These are phyloP conservation scores for Aspergillus persii DNA, from an alignment of 2,329 filamentous ascomycete species.

Conservation along the genomic window DNA sequence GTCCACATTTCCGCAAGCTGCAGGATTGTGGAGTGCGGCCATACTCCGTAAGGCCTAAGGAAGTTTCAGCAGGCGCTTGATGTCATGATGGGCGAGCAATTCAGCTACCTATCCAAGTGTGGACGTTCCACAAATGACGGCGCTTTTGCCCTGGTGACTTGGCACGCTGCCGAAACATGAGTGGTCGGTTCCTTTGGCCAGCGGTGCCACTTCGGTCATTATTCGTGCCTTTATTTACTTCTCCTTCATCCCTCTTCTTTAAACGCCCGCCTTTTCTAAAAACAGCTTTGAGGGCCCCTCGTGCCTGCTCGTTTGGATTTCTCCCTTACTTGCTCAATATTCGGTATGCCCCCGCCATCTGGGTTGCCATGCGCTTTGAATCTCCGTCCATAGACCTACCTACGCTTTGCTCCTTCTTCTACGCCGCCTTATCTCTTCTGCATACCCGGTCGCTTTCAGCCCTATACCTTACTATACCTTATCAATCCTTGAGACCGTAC, in stretches of 20 bases:
- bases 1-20: too few species aligned
- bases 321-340: not conserved
- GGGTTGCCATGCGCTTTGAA: not conserved
- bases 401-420: not conserved
- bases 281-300: not conserved
- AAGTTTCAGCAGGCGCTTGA: constrained; percentile 38
- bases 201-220: constrained; percentile 30
- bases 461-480: not conserved
- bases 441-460: not conserved
- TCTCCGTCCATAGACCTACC: not conserved
- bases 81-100: constrained; percentile 27
- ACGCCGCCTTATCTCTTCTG: not conserved
- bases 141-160: constrained; percentile 13
- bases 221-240: constrained; percentile 19
- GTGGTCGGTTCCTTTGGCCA: constrained; percentile 12
- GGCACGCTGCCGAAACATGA: constrained; percentile 14
- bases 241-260: constrained; percentile 10
- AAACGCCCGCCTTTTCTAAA: not conserved
- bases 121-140: constrained; percentile 27
- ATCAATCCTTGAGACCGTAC: not conserved
- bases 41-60: not conserved
- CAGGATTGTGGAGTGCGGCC: not conserved
- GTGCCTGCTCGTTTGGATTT: not conserved
- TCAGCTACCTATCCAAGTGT: too few species aligned
- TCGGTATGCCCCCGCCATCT: too few species aligned